These are phyloP conservation scores for Paralagenidium karlingii DNA, from an alignment of 352 stramenopile species.

Conservation along the genomic window DNA sequence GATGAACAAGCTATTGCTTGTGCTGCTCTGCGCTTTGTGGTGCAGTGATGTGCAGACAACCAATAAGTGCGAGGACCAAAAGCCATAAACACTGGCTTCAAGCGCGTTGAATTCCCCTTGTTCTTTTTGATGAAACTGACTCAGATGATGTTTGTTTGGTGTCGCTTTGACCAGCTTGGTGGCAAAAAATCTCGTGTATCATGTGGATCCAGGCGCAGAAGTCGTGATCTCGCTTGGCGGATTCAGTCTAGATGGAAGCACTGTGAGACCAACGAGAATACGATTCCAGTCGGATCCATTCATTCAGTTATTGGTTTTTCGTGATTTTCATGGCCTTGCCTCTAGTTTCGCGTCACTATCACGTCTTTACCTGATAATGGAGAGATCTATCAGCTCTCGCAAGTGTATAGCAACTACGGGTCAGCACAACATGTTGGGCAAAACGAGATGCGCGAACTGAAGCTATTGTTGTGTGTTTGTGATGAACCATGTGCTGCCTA, in stretches of 20 bases:
- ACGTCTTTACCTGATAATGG: constrained; percentile 72
- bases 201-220: constrained; percentile 56
- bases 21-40: too few relatives aligned
- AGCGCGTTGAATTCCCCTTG: too few relatives aligned
- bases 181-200: constrained; percentile 57
- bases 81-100: too few relatives aligned
- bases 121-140: too few relatives aligned
- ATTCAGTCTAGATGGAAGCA: constrained; percentile 39
- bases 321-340: not conserved
- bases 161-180: constrained; percentile 19
- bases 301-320: not conserved
- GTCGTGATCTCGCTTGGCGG: constrained; percentile 71
- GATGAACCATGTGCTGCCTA: not conserved
- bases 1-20: too few relatives aligned
- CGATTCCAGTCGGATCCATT: not conserved
- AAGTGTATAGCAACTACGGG: constrained; percentile 82
- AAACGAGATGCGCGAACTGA: too few relatives aligned
- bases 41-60: too few relatives aligned
- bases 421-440: too few relatives aligned
- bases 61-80: too few relatives aligned
- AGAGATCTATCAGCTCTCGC: constrained; percentile 79
- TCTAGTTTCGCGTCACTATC: constrained; percentile 61
- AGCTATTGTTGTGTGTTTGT: too few relatives aligned
- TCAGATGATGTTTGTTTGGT: too few relatives aligned
- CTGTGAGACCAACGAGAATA: not conserved